These are phyloP conservation scores for Vigna unguiculata DNA, from an alignment of 306 rosid genomes.

Conservation along the genomic window DNA sequence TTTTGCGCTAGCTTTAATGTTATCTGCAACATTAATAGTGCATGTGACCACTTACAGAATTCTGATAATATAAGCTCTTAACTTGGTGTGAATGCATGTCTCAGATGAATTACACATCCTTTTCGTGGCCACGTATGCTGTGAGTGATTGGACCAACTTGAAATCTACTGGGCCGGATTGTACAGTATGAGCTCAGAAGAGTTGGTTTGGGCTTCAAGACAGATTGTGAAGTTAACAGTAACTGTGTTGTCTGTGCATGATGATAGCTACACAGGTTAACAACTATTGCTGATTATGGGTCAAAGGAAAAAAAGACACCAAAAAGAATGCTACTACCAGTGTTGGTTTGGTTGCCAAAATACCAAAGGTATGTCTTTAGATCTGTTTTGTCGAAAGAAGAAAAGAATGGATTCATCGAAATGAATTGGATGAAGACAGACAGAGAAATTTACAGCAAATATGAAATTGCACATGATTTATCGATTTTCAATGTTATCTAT, in stretches of 20 bases:
- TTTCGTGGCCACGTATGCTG: not conserved
- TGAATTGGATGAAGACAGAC: constrained; percentile 8
- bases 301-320: not conserved
- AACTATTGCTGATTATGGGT: constrained; percentile 4
- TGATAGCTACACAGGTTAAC: constrained; percentile 3
- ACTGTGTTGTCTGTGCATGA: not conserved
- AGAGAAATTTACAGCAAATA: not conserved
- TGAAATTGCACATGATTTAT: not conserved
- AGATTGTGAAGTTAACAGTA: not conserved
- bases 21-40: constrained; percentile 17
- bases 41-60: constrained; percentile 14
- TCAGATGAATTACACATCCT: not conserved
- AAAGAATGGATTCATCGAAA: constrained; percentile 6
- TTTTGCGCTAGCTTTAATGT: constrained; percentile 28
- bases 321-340: not conserved
- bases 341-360: constrained; percentile 3
- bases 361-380: not conserved
- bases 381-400: constrained; percentile 32
- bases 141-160: constrained; percentile 15
- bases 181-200: not conserved
- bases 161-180: constrained; percentile 35
- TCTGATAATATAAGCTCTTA: not conserved
- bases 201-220: not conserved
- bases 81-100: not conserved
- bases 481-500: not conserved